Base-by-base conservation (phyloP, 225 moss, liverwort and hornwort genomes). In the Ulota crispa region DNA sequence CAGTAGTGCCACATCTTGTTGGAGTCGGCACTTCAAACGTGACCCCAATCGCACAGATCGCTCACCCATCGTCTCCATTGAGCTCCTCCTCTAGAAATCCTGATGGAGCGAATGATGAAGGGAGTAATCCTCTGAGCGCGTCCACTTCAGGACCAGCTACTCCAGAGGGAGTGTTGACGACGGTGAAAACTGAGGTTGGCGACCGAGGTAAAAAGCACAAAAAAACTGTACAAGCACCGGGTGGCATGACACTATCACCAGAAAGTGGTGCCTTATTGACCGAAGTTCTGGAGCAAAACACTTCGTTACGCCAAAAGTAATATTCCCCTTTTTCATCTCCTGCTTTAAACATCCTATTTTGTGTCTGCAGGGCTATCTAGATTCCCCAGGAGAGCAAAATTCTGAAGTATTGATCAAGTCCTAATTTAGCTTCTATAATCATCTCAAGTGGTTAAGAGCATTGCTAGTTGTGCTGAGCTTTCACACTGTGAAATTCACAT, bases 231-330 rank as follows among this genome's bases (percentile, higher is more conserved):
- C 73, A 81, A 68, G 65, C 24, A 43, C 36, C 30, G 13, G 69
- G 76, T 42, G 76, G 59, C 28, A 74, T 88, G 60, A 79, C 81
- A 23, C 71, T 62, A 9, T 62, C 84, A 54, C 53, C 80, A 36
- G 84, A 86, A 21, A 86, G 72, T 61, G 79, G 82, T 30, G 57
- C 75, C 26, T 81, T 87, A 47, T 18, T 81, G n/a, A 28, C 16
- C 47, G 92, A 89, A 30, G 76, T 91, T 64, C 66, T 90, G 36
- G 83, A 91, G 64, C 84, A 90, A 55, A 89, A 89, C 63, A 67
- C 61, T 2, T 53, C 42, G 9, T 78, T 93, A 27, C 79, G 81
- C 54, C 30, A 86, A 21, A 86, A 69, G 86, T 85, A 88, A 9
- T 6, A 34, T 20, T 8, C 53, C 36, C 60, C 45, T 54, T 63